Base-by-base conservation (phyloP, 208 protist genomes). In the Sergeia podlipaevii region DNA sequence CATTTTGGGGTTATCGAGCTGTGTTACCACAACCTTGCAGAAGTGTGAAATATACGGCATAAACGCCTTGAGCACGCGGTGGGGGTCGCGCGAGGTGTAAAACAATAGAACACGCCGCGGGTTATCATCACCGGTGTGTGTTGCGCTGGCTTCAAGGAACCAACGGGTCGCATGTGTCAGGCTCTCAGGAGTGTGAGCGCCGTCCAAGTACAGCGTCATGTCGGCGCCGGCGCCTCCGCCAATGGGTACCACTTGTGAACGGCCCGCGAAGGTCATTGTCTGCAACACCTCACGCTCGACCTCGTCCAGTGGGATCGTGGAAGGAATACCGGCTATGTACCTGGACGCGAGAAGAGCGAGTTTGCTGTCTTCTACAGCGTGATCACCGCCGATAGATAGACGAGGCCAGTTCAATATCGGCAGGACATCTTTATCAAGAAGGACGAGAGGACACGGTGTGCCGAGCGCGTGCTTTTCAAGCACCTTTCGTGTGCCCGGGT, bases 131-230 rank as follows among this genome's bases (percentile, higher is more conserved):
- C 64, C 37, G 29, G 71, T 75, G 8, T 47, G 28, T 4, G 34
- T 46, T 17, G 70, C 66, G 59, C 86, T 93, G n/a, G 44, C 77
- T 2, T 80, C 68, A n/a, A 92, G 29, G 42, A 91, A 94, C 87
- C 90, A 96, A 38, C 65, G 36, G 15, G 74, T 81, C 3, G 85
- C 84, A 26, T 65, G 32, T 3, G 32, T 15, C 13, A 96, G 47
- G 51, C 90, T 96, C 73, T 94, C 86, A 27, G 61, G 60, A 0
- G 90, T 96, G 64, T 96, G 90, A 1, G 90, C 90, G n/a, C 90
- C 86, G 55, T 96, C 90, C 7, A 96, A 57, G 58, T 89, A 92
- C 7, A 92, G 52, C 0, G 77, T 88, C 20, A 57, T 65, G 48
- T 79, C 63, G 1, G 33, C 34, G 24, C 76, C 73, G 54, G 20